Evolutionary conservation across 1,284 basidiomycete species (phyloP), one percentile per base, ranked within the genome.

Genomic region (Xerocomus cyaneibrunnescens): DNA sequence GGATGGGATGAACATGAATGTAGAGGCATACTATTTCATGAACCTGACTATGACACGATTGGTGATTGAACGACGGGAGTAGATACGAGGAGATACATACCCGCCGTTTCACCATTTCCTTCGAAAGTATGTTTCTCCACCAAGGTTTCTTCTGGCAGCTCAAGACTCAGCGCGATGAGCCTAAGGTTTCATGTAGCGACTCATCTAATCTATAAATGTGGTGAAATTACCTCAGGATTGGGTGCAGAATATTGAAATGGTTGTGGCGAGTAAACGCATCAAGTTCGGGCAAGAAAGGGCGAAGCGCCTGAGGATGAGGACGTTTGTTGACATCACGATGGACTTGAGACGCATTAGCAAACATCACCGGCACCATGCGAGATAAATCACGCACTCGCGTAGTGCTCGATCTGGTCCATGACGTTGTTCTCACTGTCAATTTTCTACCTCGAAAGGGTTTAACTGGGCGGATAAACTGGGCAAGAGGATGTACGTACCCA

Each of bases 281-380:
- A 13, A 88, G 72, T 59, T 87, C 84, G 7, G 80, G 76, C 1
- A 85, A 67, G 52, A 81, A 74, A 0, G 84, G 76, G n/a, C 73
- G 70, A 53, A 84, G 49, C 23, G 75, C 59, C 58, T 76, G 64
- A 16, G 82, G 76, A 69, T 83, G 76, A 57, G 57, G 59, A 21
- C 68, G 72, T 49, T 66, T 74, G 2, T 55, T 68, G n/a, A 80
- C 64, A 28, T 77, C 62, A n/a, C 72, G 71, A 53, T 81, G 72
- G 32, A 78, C 80, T 80, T 45, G 42, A 17, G 32, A 21, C 10
- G 7, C 5, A 19, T 48, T 38, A 46, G 32, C 23, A 8, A 28
- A 25, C 19, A 17, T 51, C 7, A 22, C 23, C 21, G 13, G 21
- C 14, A 12, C 3, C 17, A 14, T 12, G 36, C 21, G 17, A 23